Percentiles rank a stretch among this genome's conserved stretches.
Evolutionary conservation across 2,329 filamentous ascomycete genomes (phyloP).

Genomic region (Pestalotiopsis sp.): DNA sequence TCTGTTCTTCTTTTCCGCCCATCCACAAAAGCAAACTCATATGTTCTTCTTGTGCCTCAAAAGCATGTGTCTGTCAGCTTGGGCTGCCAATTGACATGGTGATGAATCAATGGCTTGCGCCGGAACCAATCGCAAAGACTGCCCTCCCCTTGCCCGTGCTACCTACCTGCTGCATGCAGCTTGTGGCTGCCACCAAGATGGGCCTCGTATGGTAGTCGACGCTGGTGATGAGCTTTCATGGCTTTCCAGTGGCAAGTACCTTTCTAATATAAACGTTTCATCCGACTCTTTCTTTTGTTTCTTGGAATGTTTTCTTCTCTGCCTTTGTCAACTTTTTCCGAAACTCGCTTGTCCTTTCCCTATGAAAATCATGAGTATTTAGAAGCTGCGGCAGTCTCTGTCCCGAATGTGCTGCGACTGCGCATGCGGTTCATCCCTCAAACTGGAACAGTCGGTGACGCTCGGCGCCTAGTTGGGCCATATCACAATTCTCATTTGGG

Average conservation of each 20-base stretch:
- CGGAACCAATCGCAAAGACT: background rate
- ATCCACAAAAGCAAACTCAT: background rate
- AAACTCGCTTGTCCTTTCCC: slow-evolving; percentile 18
- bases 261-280: slow-evolving; percentile 26
- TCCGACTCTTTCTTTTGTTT: background rate
- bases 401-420: too few relatives aligned
- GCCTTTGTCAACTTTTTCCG: background rate
- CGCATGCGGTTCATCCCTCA: too few relatives aligned
- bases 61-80: background rate
- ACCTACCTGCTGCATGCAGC: background rate
- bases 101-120: background rate
- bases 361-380: slow-evolving; percentile 20
- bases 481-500: too few relatives aligned
- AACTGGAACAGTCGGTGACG: too few relatives aligned
- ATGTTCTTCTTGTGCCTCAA: background rate
- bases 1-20: background rate
- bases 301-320: background rate
- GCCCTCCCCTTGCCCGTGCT: background rate
- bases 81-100: background rate
- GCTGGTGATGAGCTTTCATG: slow-evolving; percentile 22
- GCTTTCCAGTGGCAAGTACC: slow-evolving; percentile 22
- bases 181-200: background rate
- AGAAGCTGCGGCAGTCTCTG: too few relatives aligned
- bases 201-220: background rate
- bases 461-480: too few relatives aligned